Evolutionary conservation across 2,329 filamentous ascomycete species (phyloP), one percentile per base, ranked within the genome.

Genomic region (Monosporascus sp.): DNA sequence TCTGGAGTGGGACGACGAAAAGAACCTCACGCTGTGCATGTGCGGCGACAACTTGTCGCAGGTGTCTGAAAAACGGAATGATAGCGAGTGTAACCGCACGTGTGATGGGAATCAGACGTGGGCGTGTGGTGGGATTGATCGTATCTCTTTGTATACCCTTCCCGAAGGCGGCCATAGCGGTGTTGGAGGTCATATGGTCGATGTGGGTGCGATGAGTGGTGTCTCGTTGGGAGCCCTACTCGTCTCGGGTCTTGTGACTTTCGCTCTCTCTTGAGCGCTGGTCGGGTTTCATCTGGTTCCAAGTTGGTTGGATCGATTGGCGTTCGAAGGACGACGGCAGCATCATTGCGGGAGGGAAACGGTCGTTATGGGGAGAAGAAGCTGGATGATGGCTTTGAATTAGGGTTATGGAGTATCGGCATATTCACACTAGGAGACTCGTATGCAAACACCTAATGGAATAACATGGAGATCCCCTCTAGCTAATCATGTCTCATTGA

Each of bases 1-100:
- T 2, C 62, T 84, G 41, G 79, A 84, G 68, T 83, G 77, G 66
- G 71, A 77, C 16, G 67, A 72, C 41, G 81, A 85, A 14, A 7
- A 9, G 5, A 22, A 46, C 43, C 14, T 9, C 43, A 17, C 43
- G 6, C 8, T 46, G 69, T 86, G 82, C 73, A 85, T 80, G 75
- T 86, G 83, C 65, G 73, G 78, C 22, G 70, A 75, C 19, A 69
- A 70, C 47, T 61, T 85, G n/a, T 74, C 74, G 8, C 65, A 68
- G 8, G 71, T 81, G 24, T 74, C 78, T 17, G 64, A 62, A 9
- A 73, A 74, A 55, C 65, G 82, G 9, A 60, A 72, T 31, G 80
- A 83, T 22, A 59, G 58, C 19, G 68, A 69, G 2, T 86, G 82
- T 66, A 20, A 43, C 22, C 19, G n/a, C n/a, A 19, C 40, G 9